phyloP scores from a whole-genome alignment of 805 yeast genomes.

The Saccharomycopsis oosterbeekiorum region DNA sequence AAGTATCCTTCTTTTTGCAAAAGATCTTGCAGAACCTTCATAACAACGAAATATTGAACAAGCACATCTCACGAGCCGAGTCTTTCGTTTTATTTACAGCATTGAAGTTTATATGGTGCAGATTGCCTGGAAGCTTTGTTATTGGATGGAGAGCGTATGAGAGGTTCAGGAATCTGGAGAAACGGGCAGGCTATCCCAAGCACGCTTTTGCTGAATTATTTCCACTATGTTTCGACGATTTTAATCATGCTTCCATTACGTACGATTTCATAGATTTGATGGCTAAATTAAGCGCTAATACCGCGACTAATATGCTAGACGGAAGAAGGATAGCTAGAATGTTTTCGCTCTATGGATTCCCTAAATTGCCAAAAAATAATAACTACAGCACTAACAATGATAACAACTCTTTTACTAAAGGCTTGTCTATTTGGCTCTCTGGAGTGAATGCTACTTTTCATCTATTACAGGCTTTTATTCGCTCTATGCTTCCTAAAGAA shows the following conservation, averaged over 20 bases:
- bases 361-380: slow-evolving; percentile 23
- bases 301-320: slow-evolving; percentile 66
- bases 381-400: slow-evolving; percentile 16
- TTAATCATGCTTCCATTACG: slow-evolving; percentile 83
- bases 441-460: slow-evolving; percentile 84
- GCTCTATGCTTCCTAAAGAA: slow-evolving; percentile 61
- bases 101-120: slow-evolving; percentile 77
- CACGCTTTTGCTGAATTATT: slow-evolving; percentile 69
- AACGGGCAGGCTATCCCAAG: slow-evolving; percentile 54
- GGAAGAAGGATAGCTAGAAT: slow-evolving; percentile 72
- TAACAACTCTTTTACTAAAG: slow-evolving; percentile 46
- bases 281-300: slow-evolving; percentile 67
- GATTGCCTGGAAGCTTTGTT: slow-evolving; percentile 69
- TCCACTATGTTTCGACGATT: slow-evolving; percentile 76
- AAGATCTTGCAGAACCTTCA: slow-evolving; percentile 34
- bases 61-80: slow-evolving; percentile 43
- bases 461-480: slow-evolving; percentile 32
- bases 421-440: slow-evolving; percentile 65
- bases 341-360: slow-evolving; percentile 86
- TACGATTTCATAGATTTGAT: slow-evolving; percentile 57
- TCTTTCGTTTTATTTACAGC: slow-evolving; percentile 65
- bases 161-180: slow-evolving; percentile 56
- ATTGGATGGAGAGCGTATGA: slow-evolving; percentile 82
- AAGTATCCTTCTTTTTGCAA: slow-evolving; percentile 47
- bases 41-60: slow-evolving; percentile 24